Evolutionary conservation across 164 flowering plant genomes (phyloP).

Genomic region (Piper betle): DNA sequence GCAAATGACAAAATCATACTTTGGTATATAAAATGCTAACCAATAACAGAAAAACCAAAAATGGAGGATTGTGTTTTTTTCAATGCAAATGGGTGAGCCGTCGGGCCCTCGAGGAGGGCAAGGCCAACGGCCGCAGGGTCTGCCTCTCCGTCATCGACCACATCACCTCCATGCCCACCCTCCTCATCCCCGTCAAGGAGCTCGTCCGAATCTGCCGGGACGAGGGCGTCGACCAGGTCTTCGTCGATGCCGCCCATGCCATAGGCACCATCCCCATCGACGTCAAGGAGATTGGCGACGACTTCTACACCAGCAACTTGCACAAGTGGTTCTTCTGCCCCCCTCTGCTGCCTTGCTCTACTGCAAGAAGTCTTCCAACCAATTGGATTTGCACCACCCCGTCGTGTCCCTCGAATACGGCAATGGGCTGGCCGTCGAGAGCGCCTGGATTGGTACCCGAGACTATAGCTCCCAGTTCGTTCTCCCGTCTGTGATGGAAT

Average conservation of each 20-base stretch:
- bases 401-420: conserved; percentile 92
- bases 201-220: conserved; percentile 67
- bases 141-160: conserved; percentile 90
- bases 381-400: conserved; percentile 60
- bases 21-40: no score
- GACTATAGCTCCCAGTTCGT: conserved; percentile 88
- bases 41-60: no score
- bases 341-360: conserved; percentile 79
- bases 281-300: conserved; percentile 77
- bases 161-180: conserved; percentile 83
- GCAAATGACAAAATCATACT: no score
- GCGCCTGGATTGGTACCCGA: conserved; percentile 92
- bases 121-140: conserved; percentile 38
- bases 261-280: conserved; percentile 69
- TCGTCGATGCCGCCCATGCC: conserved; percentile 81
- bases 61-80: no score
- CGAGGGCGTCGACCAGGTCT: conserved; percentile 78
- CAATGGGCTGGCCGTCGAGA: conserved; percentile 74
- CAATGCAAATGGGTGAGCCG: no score
- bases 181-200: conserved; percentile 66
- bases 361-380: conserved; percentile 25
- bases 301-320: conserved; percentile 80
- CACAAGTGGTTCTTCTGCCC: conserved; percentile 97
- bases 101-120: conserved; percentile 49
- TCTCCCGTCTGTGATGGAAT: conserved; percentile 59